These are phyloP conservation scores for Sclerotinia minor DNA, from an alignment of 2,329 filamentous ascomycete genomes.

Conservation along the genomic window DNA sequence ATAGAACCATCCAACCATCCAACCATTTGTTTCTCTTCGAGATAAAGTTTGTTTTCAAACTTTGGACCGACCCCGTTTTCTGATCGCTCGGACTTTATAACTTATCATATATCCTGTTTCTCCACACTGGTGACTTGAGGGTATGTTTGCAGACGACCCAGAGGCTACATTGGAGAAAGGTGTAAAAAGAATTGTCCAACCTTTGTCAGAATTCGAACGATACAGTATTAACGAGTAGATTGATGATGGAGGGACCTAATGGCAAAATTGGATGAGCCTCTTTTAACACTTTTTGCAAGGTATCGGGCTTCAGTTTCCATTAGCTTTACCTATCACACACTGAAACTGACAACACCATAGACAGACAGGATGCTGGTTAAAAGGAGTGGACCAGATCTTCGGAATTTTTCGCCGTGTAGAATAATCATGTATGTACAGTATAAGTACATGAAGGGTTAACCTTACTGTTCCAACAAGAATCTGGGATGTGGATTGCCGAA, in stretches of 20 bases:
- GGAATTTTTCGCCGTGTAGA: not conserved
- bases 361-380: not conserved
- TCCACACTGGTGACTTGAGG: slow-evolving; percentile 1
- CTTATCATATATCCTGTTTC: not conserved
- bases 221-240: not conserved
- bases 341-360: not conserved
- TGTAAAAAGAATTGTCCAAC: not conserved
- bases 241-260: not conserved
- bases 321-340: not conserved
- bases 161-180: not conserved
- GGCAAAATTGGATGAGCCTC: not conserved
- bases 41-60: not conserved
- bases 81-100: not conserved
- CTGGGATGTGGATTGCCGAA: not conserved
- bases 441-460: too few species aligned
- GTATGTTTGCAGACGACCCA: not conserved
- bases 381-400: not conserved
- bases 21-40: not conserved
- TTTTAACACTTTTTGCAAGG: not conserved
- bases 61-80: not conserved
- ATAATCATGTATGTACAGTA: too few species aligned
- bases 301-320: not conserved
- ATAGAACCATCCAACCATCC: too few species aligned
- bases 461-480: not conserved
- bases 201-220: not conserved